Conservation (phyloP, 352 stramenopile species). For the Phytophthora sansomeana region DNA sequence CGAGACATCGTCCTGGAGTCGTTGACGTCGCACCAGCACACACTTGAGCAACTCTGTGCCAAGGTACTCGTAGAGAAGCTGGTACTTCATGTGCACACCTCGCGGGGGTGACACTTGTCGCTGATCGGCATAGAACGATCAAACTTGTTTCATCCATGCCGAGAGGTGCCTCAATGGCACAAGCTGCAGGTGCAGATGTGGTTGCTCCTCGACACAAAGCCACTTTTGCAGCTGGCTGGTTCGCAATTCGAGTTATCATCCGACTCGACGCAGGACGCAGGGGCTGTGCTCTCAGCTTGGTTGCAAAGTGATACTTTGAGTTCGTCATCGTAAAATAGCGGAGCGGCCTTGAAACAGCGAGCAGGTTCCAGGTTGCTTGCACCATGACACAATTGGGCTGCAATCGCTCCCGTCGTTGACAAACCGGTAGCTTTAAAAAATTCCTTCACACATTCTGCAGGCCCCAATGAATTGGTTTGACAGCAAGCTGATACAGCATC, state of each 20-base stretch:
- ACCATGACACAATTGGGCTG: constrained; percentile 32
- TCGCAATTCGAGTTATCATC: constrained; percentile 29
- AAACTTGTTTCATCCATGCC: constrained; percentile 49
- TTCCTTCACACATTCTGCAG: constrained; percentile 35
- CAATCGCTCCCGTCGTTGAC: constrained; percentile 8
- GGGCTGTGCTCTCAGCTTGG: constrained; percentile 42
- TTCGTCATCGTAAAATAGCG: constrained; percentile 42
- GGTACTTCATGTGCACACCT: constrained; percentile 49
- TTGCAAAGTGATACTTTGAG: constrained; percentile 53
- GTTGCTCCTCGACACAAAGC: constrained; percentile 44
- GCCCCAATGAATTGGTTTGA: constrained; percentile 29
- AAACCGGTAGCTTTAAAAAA: constrained; percentile 14
- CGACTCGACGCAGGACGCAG: constrained; percentile 44
- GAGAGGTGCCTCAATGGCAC: constrained; percentile 50
- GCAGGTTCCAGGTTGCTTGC: constrained; percentile 42
- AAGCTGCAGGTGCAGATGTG: constrained; percentile 37
- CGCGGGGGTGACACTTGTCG: constrained; percentile 38
- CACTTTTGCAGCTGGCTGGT: constrained; percentile 23
- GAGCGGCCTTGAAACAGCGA: constrained; percentile 45
- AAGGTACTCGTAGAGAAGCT: constrained; percentile 36
- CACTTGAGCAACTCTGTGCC: constrained; percentile 37
- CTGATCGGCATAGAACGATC: constrained; percentile 46
- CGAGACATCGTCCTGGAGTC: constrained; percentile 55
- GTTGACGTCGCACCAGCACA: constrained; percentile 43
- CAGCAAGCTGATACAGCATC: constrained; percentile 32